These are phyloP conservation scores for Trametes cubensis DNA, from an alignment of 768 basidiomycete species.

Conservation along the genomic window DNA sequence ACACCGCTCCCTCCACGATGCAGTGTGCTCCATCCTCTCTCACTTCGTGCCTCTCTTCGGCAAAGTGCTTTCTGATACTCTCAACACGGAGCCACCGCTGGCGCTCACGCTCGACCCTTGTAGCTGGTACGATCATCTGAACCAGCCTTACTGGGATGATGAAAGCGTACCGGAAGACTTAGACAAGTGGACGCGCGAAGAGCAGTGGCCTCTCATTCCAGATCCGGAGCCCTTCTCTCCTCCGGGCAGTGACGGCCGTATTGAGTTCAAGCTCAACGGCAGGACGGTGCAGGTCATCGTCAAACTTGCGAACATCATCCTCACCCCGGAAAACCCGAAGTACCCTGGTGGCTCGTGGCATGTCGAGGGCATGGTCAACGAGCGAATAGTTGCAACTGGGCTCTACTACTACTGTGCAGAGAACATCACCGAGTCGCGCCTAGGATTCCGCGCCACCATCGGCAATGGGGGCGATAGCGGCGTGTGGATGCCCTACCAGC, in stretches of 20 bases:
- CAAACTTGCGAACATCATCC: constrained; percentile 42
- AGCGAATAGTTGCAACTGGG: constrained; percentile 14
- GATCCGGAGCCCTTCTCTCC: background rate
- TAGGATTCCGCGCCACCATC: constrained; percentile 37
- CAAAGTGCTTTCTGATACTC: constrained; percentile 26
- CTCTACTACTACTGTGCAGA: constrained; percentile 32
- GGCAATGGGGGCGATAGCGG: too few species aligned
- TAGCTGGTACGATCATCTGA: background rate
- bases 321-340: constrained; percentile 4
- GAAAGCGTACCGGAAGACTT: too few species aligned
- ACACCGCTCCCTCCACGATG: constrained; percentile 21
- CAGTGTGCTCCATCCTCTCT: constrained; percentile 22
- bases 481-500: background rate
- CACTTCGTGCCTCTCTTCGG: constrained; percentile 33
- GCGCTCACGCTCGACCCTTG: constrained; percentile 1
- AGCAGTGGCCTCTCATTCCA: constrained; percentile 2
- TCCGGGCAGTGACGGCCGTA: background rate
- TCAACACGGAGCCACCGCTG: background rate
- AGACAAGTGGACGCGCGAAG: background rate
- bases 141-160: background rate
- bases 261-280: constrained; percentile 11
- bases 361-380: constrained; percentile 36
- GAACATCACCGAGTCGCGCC: constrained; percentile 37
- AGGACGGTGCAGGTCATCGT: constrained; percentile 40
- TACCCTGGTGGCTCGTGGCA: constrained; percentile 39